Percentiles rank a stretch among this genome's conserved stretches.
Conservation (phyloP, 208 protist genomes). For the Wallacemonas sp. region DNA sequence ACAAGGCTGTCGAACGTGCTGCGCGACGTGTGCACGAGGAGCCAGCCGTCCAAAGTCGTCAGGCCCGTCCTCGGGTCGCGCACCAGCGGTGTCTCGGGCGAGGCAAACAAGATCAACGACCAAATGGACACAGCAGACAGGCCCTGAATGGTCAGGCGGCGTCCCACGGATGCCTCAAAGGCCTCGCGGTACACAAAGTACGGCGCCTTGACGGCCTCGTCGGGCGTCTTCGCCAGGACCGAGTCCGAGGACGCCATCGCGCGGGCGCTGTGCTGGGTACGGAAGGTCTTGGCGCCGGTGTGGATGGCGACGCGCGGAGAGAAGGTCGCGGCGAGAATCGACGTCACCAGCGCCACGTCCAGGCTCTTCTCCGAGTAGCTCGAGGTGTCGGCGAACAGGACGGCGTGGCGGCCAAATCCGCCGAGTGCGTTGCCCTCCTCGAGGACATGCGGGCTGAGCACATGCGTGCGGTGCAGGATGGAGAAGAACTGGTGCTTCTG, state of each 20-base stretch:
- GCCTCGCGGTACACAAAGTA: conserved; percentile 81
- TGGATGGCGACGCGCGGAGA: conserved; percentile 74
- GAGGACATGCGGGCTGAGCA: conserved; percentile 27
- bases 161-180: conserved; percentile 28
- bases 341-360: conserved; percentile 73
- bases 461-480: conserved; percentile 53
- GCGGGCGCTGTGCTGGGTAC: conserved; percentile 53
- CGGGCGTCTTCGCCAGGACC: conserved; percentile 44
- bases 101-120: conserved; percentile 71
- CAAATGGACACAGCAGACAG: conserved; percentile 67
- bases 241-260: conserved; percentile 40
- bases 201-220: conserved; percentile 43
- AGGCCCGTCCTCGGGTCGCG: conserved; percentile 43
- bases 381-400: conserved; percentile 70
- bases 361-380: conserved; percentile 51
- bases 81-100: conserved; percentile 42
- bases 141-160: conserved; percentile 38
- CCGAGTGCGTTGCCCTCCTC: not conserved
- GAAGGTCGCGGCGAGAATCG: conserved; percentile 52
- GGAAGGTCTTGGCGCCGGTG: conserved; percentile 41
- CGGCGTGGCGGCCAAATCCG: not conserved
- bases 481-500: conserved; percentile 81
- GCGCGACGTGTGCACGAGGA: conserved; percentile 65
- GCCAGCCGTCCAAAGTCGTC: conserved; percentile 68
- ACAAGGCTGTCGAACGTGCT: conserved; percentile 56